Evolutionary conservation across 2,329 filamentous ascomycete genomes (phyloP), one percentile per base, ranked within the genome.

Genomic region (Fusarium sp.): DNA sequence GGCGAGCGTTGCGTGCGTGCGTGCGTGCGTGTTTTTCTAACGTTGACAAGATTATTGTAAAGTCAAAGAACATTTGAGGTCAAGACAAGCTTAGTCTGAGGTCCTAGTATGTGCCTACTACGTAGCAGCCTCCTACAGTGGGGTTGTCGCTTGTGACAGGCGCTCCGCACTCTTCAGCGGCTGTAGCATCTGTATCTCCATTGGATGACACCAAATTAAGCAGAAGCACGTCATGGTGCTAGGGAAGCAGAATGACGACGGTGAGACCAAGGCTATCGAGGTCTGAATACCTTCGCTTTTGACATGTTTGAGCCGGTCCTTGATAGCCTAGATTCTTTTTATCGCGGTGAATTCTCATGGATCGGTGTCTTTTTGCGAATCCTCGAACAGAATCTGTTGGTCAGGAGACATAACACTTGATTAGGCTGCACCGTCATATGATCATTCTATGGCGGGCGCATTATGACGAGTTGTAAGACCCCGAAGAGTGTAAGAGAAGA

Each of bases 161-260:
- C 54, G 42, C 30, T 53, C 49, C 32, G 23, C n/a, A 30, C 33
- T 49, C 23, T 52, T 23, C 47, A 67, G 40, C 30, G 30, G 40
- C 42, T 56, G 42, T 33, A 42, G 25, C 35, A n/a, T 12, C 40
- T 57, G 38, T 21, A 25, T 38, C 21, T 43, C 16, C 10, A 47
- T 64, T 56, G 35, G 54, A 68, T 71, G 53, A 57, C 64, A 71
- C 61, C 35, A 76, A 40, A 57, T 56, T 32, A 56, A 47, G 21
- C 18, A 35, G 30, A 25, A 67, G 67, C 62, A 63, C 56, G 52
- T 63, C 46, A 58, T 23, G 21, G 37, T 52, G 58, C 37, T 43
- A 56, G 23, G 28, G 16, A n/a, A 67, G 33, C 33, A 65, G 25
- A 35, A 54, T 54, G 38, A 43, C n/a, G 38, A 44, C 15, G n/a